Evolutionary conservation across 2,329 filamentous ascomycete species (phyloP).

Genomic region (Nemania sp.): DNA sequence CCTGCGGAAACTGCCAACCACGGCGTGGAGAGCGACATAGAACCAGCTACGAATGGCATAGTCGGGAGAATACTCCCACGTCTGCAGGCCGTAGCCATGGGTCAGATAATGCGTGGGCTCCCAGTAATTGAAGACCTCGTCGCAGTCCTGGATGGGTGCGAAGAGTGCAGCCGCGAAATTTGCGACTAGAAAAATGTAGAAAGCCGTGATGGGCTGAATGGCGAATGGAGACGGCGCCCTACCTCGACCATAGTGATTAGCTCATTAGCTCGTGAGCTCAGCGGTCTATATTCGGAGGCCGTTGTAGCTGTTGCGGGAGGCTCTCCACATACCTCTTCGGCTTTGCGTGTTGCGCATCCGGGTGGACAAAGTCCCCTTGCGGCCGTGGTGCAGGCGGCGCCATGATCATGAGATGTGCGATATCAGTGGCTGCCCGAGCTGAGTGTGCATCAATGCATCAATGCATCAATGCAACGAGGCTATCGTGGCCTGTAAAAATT

Average conservation of each 20-base stretch:
- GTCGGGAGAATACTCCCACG: conserved; percentile 97
- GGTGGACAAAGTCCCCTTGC: conserved; percentile 34
- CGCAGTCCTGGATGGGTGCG: conserved; percentile 94
- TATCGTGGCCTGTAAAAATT: conserved; percentile 16
- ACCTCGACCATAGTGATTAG: conserved; percentile 13
- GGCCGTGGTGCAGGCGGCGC: conserved; percentile 25
- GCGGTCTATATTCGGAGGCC: not conserved
- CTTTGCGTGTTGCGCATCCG: conserved; percentile 38
- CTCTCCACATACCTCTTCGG: conserved; percentile 39
- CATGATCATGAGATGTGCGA: conserved; percentile 25
- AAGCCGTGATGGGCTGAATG: conserved; percentile 73
- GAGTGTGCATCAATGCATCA: not conserved
- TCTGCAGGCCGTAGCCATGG: conserved; percentile 91
- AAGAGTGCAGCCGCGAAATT: conserved; percentile 77
- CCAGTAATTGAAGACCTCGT: conserved; percentile 99
- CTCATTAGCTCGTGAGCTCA: not conserved
- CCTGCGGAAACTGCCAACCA: conserved; percentile 67
- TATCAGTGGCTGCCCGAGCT: not conserved
- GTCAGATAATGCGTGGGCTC: conserved; percentile 93
- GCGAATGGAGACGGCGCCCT: conserved; percentile 60
- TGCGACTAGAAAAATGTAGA: conserved; percentile 76
- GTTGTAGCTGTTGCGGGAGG: not conserved
- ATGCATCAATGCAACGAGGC: conserved; percentile 9
- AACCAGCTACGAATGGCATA: conserved; percentile 96
- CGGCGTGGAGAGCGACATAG: conserved; percentile 80